A percentile compares a stretch with the other conserved stretches of the same genome.
Conservation (phyloP, 164 flowering plant species). For the Saururus chinensis region DNA sequence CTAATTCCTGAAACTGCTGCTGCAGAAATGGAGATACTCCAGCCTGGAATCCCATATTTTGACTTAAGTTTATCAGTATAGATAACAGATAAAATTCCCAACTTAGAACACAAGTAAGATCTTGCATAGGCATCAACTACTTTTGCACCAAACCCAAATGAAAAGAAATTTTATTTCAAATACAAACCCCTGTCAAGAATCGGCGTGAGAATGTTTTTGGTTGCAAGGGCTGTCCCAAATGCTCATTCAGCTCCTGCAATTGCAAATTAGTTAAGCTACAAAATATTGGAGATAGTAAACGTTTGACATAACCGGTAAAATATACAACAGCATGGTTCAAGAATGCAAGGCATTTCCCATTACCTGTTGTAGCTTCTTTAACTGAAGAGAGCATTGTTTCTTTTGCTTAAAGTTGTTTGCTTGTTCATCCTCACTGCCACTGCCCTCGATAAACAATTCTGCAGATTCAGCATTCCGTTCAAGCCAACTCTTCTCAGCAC, state of each 20-base stretch:
- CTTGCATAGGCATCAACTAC: not conserved
- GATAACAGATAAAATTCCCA: not conserved
- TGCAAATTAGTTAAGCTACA: not conserved
- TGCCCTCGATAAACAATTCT: constrained; percentile 57
- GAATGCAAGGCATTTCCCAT: not conserved
- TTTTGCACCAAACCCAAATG: not conserved
- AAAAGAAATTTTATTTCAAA: not conserved
- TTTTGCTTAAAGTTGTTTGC: constrained; percentile 46
- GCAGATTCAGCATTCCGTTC: constrained; percentile 72
- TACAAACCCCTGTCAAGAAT: constrained; percentile 76
- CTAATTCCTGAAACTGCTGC: constrained; percentile 64
- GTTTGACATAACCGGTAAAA: not conserved
- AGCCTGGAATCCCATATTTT: constrained; percentile 35
- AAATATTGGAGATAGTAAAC: not conserved
- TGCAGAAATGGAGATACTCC: constrained; percentile 82
- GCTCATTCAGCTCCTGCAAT: constrained; percentile 61
- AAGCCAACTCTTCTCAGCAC: constrained; percentile 69
- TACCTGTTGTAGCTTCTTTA: constrained; percentile 74
- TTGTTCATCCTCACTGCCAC: constrained; percentile 84
- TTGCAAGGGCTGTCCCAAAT: constrained; percentile 71
- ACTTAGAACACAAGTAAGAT: not conserved
- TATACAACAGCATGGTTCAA: not conserved
- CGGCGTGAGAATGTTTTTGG: constrained; percentile 76
- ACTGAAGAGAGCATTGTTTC: constrained; percentile 37
- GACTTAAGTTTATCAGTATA: too few relatives aligned